Evolutionary conservation across 371 early-diverging fungal species (phyloP), one percentile per base, ranked within the genome.

Genomic region (Saksenaea oblongispora): DNA sequence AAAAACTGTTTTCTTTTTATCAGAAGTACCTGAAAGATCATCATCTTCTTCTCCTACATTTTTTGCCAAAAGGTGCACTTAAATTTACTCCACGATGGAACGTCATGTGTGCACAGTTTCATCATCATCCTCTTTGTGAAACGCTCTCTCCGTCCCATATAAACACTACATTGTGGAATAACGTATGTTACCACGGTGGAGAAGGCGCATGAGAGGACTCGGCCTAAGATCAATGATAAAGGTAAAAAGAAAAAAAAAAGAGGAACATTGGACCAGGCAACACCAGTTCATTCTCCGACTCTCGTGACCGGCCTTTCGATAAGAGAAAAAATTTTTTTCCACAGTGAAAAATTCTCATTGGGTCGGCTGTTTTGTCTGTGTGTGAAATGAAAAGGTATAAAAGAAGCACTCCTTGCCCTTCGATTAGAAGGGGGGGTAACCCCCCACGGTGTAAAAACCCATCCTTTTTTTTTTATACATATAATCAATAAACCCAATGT

Each of bases 1-100:
- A 47, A 17, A 22, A 17, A 47, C 0, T 10, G 9, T 4, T 22
- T 10, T 22, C 8, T 4, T 22, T 10, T 22, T 5, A 58, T 70
- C 70, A 70, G 70, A 70, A 70, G 70, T 70, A 70, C 66, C 70
- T 63, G 57, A 56, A 36, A 8, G 56, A 56, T 56, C 63, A 63
- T 63, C 63, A 63, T n/a, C 14, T 34, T 34, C 36, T 58, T 39
- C 51, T 39, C 39, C 39, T 39, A 39, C 39, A 39, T 39, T 39
- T 5, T 39, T 14, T 22, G 51, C 51, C 51, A 22, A 47, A 22
- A 47, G 51, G 51, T 47, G 22, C 51, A 47, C 51, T 26, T 22
- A 22, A 18, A n/a, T 44, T n/a, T n/a, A 26, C 8, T 55, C 9
- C 34, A 13, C 37, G 11, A 15, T 27, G 28, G 18, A 10, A 22